A percentile compares a stretch with the other conserved stretches of the same genome.
Evolutionary conservation across 345 rosid genomes (phyloP).

Genomic region (Salix viminalis): DNA sequence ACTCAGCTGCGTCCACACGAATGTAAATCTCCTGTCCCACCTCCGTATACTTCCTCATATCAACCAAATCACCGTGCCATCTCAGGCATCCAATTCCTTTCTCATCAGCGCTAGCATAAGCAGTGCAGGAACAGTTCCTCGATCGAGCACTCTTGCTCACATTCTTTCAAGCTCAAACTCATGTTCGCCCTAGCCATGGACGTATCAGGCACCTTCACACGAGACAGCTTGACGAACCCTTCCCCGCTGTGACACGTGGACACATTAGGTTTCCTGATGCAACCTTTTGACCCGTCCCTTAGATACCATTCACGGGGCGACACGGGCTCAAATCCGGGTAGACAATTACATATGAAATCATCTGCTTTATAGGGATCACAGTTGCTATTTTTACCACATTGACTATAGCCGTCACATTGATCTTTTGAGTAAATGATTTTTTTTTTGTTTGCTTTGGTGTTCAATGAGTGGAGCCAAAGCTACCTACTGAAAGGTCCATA

Average conservation of each 20-base stretch:
- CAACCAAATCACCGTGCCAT: slow-evolving; percentile 31
- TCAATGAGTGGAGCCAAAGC: not conserved
- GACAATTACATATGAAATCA: slow-evolving; percentile 56
- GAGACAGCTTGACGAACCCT: slow-evolving; percentile 20
- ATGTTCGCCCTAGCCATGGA: not conserved
- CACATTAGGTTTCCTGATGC: slow-evolving; percentile 28
- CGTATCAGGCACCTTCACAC: slow-evolving; percentile 26
- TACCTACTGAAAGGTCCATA: not conserved
- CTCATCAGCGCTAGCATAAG: slow-evolving; percentile 20
- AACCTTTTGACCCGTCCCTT: slow-evolving; percentile 53
- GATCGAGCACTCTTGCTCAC: slow-evolving; percentile 26
- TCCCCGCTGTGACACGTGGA: slow-evolving; percentile 22
- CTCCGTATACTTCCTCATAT: not conserved
- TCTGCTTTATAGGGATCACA: slow-evolving; percentile 38
- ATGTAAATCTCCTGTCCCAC: slow-evolving; percentile 15
- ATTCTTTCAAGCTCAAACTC: slow-evolving; percentile 14
- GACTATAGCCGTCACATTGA: slow-evolving; percentile 50
- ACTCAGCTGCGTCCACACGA: slow-evolving; percentile 15
- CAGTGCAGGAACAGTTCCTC: slow-evolving; percentile 34
- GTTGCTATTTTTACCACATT: slow-evolving; percentile 55
- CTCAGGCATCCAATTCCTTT: slow-evolving; percentile 29
- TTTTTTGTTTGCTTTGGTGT: not conserved
- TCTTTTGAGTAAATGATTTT: slow-evolving; percentile 23
- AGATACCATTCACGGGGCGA: slow-evolving; percentile 46
- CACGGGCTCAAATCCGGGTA: slow-evolving; percentile 68